Evolutionary conservation across 306 rosid genomes (phyloP).

Genomic region (Begonia masoniana): DNA sequence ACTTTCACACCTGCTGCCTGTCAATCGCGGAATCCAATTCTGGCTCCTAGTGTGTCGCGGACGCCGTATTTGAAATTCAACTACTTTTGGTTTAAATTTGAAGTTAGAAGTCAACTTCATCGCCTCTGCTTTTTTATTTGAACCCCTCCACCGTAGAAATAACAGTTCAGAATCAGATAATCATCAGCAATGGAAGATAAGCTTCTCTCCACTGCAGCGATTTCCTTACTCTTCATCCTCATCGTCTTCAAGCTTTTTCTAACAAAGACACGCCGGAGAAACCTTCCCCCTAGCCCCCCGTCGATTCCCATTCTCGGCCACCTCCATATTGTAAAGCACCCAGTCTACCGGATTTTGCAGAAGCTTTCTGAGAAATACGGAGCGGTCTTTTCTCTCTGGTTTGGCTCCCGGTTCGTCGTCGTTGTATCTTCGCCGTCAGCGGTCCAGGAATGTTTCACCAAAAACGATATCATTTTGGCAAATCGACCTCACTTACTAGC

Average conservation of each 20-base stretch:
- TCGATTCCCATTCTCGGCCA: conserved; percentile 51
- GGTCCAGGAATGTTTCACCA: conserved; percentile 55
- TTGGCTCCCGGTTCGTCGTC: conserved; percentile 21
- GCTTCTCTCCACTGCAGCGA: neutral
- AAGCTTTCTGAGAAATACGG: conserved; percentile 34
- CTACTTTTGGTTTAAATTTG: too few relatives aligned
- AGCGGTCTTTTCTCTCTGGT: conserved; percentile 15
- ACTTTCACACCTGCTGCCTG: too few relatives aligned
- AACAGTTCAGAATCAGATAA: too few relatives aligned
- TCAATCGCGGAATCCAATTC: too few relatives aligned
- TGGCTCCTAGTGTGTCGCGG: too few relatives aligned
- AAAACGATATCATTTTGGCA: too few relatives aligned
- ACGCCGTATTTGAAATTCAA: too few relatives aligned
- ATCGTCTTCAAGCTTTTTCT: conserved; percentile 16
- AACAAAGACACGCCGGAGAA: conserved; percentile 6
- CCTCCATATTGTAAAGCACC: conserved; percentile 32
- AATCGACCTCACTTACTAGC: too few relatives aligned
- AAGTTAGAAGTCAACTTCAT: too few relatives aligned
- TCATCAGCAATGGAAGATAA: neutral
- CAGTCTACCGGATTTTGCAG: conserved; percentile 20
- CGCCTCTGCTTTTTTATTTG: too few relatives aligned
- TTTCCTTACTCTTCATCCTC: conserved; percentile 8
- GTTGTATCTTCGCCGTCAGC: conserved; percentile 36
- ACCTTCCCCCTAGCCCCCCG: conserved; percentile 46
- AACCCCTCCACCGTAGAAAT: too few relatives aligned